A percentile compares a stretch with the other conserved stretches of the same genome.
phyloP scores from a whole-genome alignment of 2,329 filamentous ascomycete genomes.

The Bipolaris sorokiniana region DNA sequence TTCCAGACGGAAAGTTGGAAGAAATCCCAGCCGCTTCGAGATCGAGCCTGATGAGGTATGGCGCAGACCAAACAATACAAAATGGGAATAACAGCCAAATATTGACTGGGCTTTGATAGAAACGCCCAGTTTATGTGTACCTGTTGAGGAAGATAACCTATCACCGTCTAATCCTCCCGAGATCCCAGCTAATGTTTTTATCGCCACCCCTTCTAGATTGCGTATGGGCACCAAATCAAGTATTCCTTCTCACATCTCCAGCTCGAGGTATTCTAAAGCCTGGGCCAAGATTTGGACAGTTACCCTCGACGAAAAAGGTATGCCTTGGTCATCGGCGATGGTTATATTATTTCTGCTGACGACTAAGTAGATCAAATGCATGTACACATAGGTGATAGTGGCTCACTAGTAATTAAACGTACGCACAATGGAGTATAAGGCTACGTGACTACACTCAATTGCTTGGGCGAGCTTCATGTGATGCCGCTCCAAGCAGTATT shows the following conservation, averaged over 20 bases:
- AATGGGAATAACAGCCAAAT: neutral
- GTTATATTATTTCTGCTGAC: neutral
- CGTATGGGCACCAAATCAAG: neutral
- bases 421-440: neutral
- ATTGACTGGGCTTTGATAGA: slow-evolving; percentile 1
- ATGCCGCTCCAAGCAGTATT: neutral
- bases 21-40: neutral
- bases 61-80: neutral
- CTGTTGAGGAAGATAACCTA: neutral
- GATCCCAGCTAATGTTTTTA: neutral
- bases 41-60: neutral
- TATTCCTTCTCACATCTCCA: neutral
- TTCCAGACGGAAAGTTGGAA: neutral
- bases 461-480: neutral
- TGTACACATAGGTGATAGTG: neutral
- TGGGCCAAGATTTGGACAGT: neutral
- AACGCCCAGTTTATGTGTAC: neutral
- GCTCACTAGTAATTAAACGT: neutral
- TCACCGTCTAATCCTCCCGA: neutral
- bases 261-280: neutral
- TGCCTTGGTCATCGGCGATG: neutral
- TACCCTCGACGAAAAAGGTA: neutral
- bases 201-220: neutral
- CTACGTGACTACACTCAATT: neutral
- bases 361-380: neutral